A percentile compares a stretch with the other conserved stretches of the same genome.
Conservation (phyloP, 2,329 filamentous ascomycete genomes). For the Monilinia fructicola region DNA sequence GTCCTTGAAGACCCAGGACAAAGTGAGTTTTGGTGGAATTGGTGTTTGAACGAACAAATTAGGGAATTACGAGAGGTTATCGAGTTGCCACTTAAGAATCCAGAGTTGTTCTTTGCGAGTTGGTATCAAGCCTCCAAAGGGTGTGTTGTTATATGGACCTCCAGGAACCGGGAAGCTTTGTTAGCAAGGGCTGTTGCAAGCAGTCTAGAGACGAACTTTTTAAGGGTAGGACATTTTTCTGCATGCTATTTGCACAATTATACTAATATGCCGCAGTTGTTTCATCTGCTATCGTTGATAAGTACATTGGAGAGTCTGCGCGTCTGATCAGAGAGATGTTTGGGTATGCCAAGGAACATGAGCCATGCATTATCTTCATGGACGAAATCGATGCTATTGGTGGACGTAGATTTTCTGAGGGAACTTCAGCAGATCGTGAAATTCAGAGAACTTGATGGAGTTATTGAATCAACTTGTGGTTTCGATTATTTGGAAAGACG, state of each 20-base stretch:
- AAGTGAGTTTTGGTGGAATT: constrained; percentile 96
- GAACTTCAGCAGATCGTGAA: constrained; percentile 94
- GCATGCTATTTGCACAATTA: constrained; percentile 14
- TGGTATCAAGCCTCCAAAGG: constrained; percentile 98
- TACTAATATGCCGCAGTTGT: constrained; percentile 63
- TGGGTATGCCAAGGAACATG: constrained; percentile 98
- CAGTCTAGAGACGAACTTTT: constrained; percentile 94
- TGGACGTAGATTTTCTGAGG: constrained; percentile 92
- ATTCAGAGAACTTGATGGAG: constrained; percentile 99
- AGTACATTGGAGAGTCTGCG: constrained; percentile 98
- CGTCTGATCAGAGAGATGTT: constrained; percentile 99
- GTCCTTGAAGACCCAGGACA: constrained; percentile 96
- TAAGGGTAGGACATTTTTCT: constrained; percentile 68
- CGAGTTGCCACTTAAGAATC: constrained; percentile 96
- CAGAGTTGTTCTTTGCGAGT: constrained; percentile 92
- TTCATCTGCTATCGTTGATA: constrained; percentile 98
- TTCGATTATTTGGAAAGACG: constrained; percentile 98
- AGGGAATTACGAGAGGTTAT: constrained; percentile 96
- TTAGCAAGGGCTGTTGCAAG: constrained; percentile 93
- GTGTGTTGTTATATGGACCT: constrained; percentile 91
- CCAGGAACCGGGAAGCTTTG: constrained; percentile 93
- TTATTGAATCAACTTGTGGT: constrained; percentile 93
- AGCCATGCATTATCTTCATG: constrained; percentile 99
- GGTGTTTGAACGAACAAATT: constrained; percentile 97
- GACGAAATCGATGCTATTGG: constrained; percentile 99